These are phyloP conservation scores for Metrosideros polymorpha DNA, from an alignment of 441 rosid species.

Conservation along the genomic window DNA sequence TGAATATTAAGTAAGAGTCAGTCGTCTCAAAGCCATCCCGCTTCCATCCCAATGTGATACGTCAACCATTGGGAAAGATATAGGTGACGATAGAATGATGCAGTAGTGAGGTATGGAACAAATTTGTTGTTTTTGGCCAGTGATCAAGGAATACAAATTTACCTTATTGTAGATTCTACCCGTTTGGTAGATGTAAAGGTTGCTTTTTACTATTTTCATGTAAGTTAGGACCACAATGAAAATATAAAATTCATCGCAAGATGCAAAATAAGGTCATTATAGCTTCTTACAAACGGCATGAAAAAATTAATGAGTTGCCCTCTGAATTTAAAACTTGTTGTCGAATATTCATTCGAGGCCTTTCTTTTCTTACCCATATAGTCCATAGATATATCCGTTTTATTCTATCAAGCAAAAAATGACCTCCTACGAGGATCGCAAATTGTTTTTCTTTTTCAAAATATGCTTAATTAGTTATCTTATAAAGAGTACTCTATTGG, in stretches of 20 bases:
- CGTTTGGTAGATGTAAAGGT: neutral
- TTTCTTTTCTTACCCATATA: neutral
- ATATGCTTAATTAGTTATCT: neutral
- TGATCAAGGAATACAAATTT: neutral
- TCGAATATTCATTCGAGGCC: neutral
- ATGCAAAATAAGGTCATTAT: neutral
- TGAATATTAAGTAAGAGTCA: neutral
- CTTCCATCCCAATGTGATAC: neutral
- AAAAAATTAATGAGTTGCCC: neutral
- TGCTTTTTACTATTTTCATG: neutral
- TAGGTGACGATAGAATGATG: neutral
- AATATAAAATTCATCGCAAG: neutral
- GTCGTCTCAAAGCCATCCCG: no score
- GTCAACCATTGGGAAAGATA: neutral
- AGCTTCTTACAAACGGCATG: neutral
- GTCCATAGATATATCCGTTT: neutral
- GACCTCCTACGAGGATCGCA: neutral
- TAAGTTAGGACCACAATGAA: neutral
- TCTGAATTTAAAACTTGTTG: neutral
- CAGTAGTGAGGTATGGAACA: neutral
- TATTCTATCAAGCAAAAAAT: neutral
- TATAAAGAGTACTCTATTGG: neutral
- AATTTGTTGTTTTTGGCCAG: neutral
- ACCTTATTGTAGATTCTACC: neutral
- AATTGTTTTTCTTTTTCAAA: neutral